These are phyloP conservation scores for Collybia nuda DNA, from an alignment of 768 basidiomycete genomes.

Conservation along the genomic window DNA sequence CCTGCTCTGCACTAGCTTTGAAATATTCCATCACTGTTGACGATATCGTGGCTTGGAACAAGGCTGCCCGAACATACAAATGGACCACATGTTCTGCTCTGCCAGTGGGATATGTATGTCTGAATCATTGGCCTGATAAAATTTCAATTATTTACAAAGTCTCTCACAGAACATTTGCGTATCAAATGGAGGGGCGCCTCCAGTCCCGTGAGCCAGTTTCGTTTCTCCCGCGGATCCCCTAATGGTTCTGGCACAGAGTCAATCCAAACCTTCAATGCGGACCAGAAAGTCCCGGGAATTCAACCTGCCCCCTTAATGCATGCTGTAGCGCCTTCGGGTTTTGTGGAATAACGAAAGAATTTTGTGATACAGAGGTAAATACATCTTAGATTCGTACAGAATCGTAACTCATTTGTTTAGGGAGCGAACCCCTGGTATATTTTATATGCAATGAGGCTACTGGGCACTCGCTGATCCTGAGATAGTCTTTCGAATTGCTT, in stretches of 20 bases:
- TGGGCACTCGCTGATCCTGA: too few species aligned
- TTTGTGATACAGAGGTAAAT: constrained; percentile 16
- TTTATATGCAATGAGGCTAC: neutral
- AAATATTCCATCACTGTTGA: constrained; percentile 14
- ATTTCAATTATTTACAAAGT: constrained; percentile 11
- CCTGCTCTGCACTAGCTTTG: constrained; percentile 9
- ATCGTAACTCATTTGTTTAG: neutral
- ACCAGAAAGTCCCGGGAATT: constrained; percentile 15
- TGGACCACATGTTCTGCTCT: constrained; percentile 13
- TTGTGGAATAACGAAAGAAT: constrained; percentile 21
- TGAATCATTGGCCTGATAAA: constrained; percentile 4
- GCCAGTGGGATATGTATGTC: neutral
- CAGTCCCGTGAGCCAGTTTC: constrained; percentile 12
- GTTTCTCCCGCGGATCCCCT: neutral
- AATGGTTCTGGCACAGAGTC: constrained; percentile 6
- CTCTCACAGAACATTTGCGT: constrained; percentile 16
- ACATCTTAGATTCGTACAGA: too few species aligned
- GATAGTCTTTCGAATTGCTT: constrained; percentile 11
- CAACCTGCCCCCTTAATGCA: constrained; percentile 19
- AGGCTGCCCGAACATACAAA: constrained; percentile 11
- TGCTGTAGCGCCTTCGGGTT: constrained; percentile 24
- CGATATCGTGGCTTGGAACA: constrained; percentile 15
- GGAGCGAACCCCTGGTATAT: constrained; percentile 9
- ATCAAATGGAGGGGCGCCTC: constrained; percentile 19
- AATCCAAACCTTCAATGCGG: constrained; percentile 19